A percentile compares a stretch with the other conserved stretches of the same genome.
These are phyloP conservation scores for Ustanciosporium gigantosporum DNA, from an alignment of 1,284 basidiomycete species.

Conservation along the genomic window DNA sequence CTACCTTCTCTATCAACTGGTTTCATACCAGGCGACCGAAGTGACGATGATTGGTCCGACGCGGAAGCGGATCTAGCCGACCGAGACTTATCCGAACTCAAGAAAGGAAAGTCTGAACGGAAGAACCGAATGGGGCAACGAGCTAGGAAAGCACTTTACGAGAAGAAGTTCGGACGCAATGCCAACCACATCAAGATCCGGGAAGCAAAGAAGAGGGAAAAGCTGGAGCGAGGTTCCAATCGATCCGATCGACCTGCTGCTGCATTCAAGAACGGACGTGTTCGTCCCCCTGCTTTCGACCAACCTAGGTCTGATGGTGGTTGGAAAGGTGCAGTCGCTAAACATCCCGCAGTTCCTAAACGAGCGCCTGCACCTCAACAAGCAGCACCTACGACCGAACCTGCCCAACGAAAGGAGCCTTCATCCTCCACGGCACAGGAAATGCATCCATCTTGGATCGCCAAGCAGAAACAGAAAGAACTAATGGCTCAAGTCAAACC, in stretches of 20 bases:
- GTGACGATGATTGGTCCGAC: conserved; percentile 73
- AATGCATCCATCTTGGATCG: conserved; percentile 53
- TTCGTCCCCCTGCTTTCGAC: conserved; percentile 24
- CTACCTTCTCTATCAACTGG: conserved; percentile 84
- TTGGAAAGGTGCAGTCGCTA: conserved; percentile 22
- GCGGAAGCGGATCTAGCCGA: conserved; percentile 70
- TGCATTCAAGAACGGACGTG: conserved; percentile 3
- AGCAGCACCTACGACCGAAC: background rate
- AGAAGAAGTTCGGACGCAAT: conserved; percentile 87
- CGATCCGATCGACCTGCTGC: background rate
- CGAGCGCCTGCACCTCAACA: background rate
- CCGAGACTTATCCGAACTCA: conserved; percentile 63
- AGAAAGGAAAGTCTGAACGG: conserved; percentile 61
- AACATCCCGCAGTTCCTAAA: conserved; percentile 2
- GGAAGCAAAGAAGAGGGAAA: conserved; percentile 22
- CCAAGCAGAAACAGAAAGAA: conserved; percentile 55
- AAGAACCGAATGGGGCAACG: conserved; percentile 91
- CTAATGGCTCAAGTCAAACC: conserved; percentile 37
- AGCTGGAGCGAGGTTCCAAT: conserved; percentile 1
- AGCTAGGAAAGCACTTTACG: conserved; percentile 93
- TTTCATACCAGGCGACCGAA: conserved; percentile 71
- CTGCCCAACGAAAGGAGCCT: background rate
- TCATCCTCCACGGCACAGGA: conserved; percentile 4
- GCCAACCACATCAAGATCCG: conserved; percentile 76
- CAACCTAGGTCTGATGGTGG: conserved; percentile 21